Conservation (phyloP, 1,284 basidiomycete species). For the Rhodotorula sp. region DNA sequence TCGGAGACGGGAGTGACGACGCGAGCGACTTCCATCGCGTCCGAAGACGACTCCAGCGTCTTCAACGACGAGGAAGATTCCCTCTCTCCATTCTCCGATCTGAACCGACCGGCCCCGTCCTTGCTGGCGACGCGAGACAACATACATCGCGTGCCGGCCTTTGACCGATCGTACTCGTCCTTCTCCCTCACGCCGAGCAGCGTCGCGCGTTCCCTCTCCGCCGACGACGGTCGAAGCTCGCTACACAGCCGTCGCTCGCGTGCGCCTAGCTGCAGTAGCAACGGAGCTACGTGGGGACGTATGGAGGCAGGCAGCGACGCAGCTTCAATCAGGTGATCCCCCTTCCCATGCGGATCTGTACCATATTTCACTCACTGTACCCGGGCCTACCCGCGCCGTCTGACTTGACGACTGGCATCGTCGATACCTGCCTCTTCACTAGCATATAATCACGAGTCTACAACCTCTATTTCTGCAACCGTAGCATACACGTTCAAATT, state of each 20-base stretch:
- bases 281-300: constrained; percentile 34
- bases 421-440: background rate
- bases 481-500: too few species aligned
- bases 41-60: background rate
- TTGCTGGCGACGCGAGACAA: constrained; percentile 21
- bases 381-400: too few species aligned
- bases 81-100: constrained; percentile 30
- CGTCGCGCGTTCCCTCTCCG: constrained; percentile 1
- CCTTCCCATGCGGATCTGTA: background rate
- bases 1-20: constrained; percentile 10
- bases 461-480: too few species aligned
- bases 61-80: constrained; percentile 14
- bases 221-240: constrained; percentile 4
- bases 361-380: too few species aligned
- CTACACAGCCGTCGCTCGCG: constrained; percentile 14
- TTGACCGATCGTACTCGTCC: constrained; percentile 5
- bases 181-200: constrained; percentile 14
- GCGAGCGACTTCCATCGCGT: background rate
- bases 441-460: background rate
- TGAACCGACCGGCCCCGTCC: constrained; percentile 17
- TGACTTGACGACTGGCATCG: too few species aligned
- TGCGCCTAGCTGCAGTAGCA: constrained; percentile 14
- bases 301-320: constrained; percentile 6
- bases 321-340: background rate
- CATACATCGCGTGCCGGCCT: constrained; percentile 7